Conservation (phyloP, 192 early-diverging fungal genomes). For the Coemansia guatemalensis region DNA sequence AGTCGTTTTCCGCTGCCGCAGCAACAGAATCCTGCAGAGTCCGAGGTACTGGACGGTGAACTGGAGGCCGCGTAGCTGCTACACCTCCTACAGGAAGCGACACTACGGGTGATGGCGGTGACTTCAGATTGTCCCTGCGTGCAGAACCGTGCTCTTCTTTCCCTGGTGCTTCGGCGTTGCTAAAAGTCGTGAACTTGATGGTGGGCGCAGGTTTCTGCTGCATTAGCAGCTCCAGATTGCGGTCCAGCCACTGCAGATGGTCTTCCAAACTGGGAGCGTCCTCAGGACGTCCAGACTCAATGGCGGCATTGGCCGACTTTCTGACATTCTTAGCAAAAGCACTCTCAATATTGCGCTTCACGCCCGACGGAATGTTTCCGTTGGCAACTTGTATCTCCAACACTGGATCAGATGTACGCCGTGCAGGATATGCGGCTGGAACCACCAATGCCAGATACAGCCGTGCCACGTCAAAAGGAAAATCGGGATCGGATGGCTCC, state of each 20-base stretch:
- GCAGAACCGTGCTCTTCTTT: not conserved
- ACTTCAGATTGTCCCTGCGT: not conserved
- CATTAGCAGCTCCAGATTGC: slow-evolving; percentile 62
- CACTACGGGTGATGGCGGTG: not conserved
- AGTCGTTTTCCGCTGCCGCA: not conserved
- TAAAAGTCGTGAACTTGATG: slow-evolving; percentile 54
- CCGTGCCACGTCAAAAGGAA: slow-evolving; percentile 72
- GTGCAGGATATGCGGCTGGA: slow-evolving; percentile 57
- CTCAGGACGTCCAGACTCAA: slow-evolving; percentile 20
- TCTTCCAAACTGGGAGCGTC: slow-evolving; percentile 24
- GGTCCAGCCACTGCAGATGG: slow-evolving; percentile 60
- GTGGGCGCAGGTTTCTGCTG: slow-evolving; percentile 61
- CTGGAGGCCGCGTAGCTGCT: slow-evolving; percentile 27
- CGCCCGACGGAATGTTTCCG: slow-evolving; percentile 39
- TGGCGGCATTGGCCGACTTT: slow-evolving; percentile 16
- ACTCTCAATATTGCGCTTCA: slow-evolving; percentile 46
- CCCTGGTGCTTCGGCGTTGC: slow-evolving; percentile 15
- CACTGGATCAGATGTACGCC: slow-evolving; percentile 26
- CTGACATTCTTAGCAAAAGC: slow-evolving; percentile 41
- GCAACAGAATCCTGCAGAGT: not conserved
- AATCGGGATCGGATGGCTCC: slow-evolving; percentile 70
- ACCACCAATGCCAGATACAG: slow-evolving; percentile 62
- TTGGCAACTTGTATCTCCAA: slow-evolving; percentile 43
- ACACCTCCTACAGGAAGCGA: not conserved
- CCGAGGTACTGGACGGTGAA: slow-evolving; percentile 22